These are phyloP conservation scores for Pleurozium schreberi DNA, from an alignment of 225 moss, liverwort and hornwort genomes.

Conservation along the genomic window DNA sequence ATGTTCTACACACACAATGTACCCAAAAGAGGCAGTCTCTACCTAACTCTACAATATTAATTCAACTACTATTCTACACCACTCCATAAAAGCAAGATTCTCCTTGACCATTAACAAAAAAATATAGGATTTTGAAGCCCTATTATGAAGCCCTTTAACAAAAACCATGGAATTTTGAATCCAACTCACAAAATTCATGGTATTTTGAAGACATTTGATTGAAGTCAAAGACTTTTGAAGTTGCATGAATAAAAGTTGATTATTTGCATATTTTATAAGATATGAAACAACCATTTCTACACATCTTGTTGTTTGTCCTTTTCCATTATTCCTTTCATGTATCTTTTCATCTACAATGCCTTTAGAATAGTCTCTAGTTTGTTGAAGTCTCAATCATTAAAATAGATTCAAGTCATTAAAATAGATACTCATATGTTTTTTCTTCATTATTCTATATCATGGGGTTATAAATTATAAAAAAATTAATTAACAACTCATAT, in stretches of 20 bases:
- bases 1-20: too few relatives aligned
- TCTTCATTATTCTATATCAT: neutral
- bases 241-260: neutral
- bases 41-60: too few relatives aligned
- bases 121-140: too few relatives aligned
- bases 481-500: too few relatives aligned
- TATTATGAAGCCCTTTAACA: fast-evolving
- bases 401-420: neutral
- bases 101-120: neutral
- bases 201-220: too few relatives aligned
- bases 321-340: neutral
- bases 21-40: too few relatives aligned
- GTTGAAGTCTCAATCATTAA: neutral
- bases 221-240: neutral
- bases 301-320: neutral
- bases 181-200: too few relatives aligned
- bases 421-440: neutral
- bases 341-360: neutral
- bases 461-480: too few relatives aligned
- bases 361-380: neutral
- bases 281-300: neutral
- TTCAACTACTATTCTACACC: too few relatives aligned
- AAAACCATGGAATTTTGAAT: too few relatives aligned
- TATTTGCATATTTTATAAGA: neutral
- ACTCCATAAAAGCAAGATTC: neutral